Conservation (phyloP, 768 basidiomycete species). For the Mycena leptocephala region DNA sequence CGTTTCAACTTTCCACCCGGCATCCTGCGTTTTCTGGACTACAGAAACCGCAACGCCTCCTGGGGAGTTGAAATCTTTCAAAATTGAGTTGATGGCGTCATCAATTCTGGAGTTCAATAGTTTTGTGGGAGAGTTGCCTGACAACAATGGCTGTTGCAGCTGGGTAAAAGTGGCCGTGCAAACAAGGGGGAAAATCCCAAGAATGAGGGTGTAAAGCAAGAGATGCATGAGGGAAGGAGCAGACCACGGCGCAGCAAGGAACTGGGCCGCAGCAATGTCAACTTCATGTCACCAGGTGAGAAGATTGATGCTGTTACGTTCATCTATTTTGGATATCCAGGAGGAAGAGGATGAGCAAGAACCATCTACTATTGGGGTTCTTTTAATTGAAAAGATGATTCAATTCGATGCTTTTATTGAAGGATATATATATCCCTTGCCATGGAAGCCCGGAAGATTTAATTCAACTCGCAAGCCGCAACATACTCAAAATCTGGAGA, state of each 20-base stretch:
- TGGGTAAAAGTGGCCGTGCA: background rate
- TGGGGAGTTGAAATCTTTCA: constrained; percentile 35
- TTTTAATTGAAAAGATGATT: too few relatives aligned
- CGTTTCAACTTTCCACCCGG: constrained; percentile 33
- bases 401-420: too few relatives aligned
- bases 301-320: too few relatives aligned
- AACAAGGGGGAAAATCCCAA: background rate
- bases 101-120: constrained; percentile 17
- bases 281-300: too few relatives aligned
- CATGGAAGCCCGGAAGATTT: too few relatives aligned
- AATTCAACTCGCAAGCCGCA: too few relatives aligned
- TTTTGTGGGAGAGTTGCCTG: background rate
- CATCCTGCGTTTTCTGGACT: constrained; percentile 12
- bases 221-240: background rate
- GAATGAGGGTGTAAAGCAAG: background rate
- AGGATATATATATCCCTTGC: too few relatives aligned
- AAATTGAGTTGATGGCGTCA: constrained; percentile 24
- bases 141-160: background rate
- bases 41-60: constrained; percentile 35
- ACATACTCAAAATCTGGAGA: too few relatives aligned
- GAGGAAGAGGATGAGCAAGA: too few relatives aligned
- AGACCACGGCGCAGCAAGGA: background rate
- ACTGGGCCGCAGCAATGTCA: background rate
- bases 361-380: too few relatives aligned
- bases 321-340: too few relatives aligned